A percentile compares a stretch with the other conserved stretches of the same genome.
These are phyloP conservation scores for Colletotrichum costaricense DNA, from an alignment of 2,329 filamentous ascomycete species.

Conservation along the genomic window DNA sequence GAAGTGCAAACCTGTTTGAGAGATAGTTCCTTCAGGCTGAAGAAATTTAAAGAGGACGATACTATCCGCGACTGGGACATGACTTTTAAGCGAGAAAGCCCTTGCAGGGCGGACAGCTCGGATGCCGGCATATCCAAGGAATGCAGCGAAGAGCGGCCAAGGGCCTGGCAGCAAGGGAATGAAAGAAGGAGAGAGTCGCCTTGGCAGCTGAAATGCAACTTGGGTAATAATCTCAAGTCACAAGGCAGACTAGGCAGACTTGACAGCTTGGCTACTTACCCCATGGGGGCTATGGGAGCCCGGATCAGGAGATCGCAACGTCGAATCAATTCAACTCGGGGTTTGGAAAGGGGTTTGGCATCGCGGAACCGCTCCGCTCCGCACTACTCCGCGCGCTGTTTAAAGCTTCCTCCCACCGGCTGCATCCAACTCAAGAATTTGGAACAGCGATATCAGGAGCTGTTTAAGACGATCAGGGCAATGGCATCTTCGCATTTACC, in stretches of 20 bases:
- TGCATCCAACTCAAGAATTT: not conserved
- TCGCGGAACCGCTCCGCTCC: not conserved
- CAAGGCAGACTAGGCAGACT: not conserved
- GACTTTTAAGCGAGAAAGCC: too few species aligned
- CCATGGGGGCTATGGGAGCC: not conserved
- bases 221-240: not conserved
- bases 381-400: too few species aligned
- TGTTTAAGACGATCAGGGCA: not conserved
- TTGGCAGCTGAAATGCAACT: not conserved
- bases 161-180: not conserved
- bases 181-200: not conserved
- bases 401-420: not conserved
- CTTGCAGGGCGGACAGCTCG: not conserved
- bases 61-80: not conserved
- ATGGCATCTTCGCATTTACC: not conserved
- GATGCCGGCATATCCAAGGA: not conserved
- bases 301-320: not conserved
- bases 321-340: not conserved
- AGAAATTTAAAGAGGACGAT: not conserved
- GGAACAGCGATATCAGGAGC: not conserved
- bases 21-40: too few species aligned
- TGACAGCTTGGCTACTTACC: not conserved
- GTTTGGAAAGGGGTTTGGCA: not conserved
- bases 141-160: not conserved
- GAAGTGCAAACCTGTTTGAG: too few species aligned